Base-by-base conservation (phyloP, 352 stramenopile species). In the Hyaloperonospora brassicae region DNA sequence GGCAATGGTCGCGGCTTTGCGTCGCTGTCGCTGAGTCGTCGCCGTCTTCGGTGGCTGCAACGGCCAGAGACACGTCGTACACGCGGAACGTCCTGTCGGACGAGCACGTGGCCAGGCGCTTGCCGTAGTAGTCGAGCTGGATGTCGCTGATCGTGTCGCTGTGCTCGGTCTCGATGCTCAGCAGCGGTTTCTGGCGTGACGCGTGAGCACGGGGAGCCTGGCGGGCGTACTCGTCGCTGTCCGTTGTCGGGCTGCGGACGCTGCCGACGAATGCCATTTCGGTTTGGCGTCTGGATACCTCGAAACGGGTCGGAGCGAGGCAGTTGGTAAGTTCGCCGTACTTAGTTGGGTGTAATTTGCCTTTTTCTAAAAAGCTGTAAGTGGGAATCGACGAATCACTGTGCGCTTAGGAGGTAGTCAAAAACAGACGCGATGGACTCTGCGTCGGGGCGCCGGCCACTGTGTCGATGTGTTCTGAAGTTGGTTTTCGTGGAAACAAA, bases 71-170 rank as follows among this genome's bases (percentile, higher is more conserved):
- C 34, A 91, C 76, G 55, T 92, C 80, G 62, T 90, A 94, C 34
- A 94, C 61, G 53, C 81, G 80, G 57, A 94, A 90, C 43, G 82
- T 89, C 55, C 81, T 75, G 61, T 94, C 84, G 14, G 68, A 76
- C 27, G 84, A 94, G 62, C 82, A 92, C 43, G 84, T 91, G 27
- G 60, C 79, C 41, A 94, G 65, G 24, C 79, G 79, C 55, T 93
- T 91, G 58, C 82, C 80, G 56, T 94, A 91, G 58, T 93, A 94
- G 54, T 94, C 82, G 54, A 94, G 70, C 64, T 94, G 83, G 31
- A 93, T 89, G 66, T 94, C 84, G 61, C 89, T 86, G 54, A 94
- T 86, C 78, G 90, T 90, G 65, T 91, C 84, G 35, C 87, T 88
- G 62, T 94, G 84, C 57, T 93, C 81, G 50, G 82, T 94, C 62